Evolutionary conservation across 257 asterid species (phyloP).

Genomic region (Eucommia ulmoides): DNA sequence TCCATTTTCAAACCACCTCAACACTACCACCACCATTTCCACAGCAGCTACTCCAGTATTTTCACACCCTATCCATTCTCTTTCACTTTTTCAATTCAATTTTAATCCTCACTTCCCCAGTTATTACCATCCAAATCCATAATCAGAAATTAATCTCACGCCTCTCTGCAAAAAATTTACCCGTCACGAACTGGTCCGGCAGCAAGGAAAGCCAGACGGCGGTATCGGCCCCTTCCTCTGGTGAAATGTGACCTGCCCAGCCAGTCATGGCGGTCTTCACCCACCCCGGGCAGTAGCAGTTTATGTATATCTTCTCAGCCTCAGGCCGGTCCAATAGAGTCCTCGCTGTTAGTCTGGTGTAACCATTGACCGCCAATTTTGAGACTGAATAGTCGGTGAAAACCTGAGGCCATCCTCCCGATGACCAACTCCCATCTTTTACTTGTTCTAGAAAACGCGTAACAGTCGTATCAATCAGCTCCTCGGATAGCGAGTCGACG

Average conservation of each 20-base stretch:
- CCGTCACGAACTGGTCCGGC: slow-evolving; percentile 39
- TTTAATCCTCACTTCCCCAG: too few species aligned
- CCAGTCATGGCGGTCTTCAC: slow-evolving; percentile 94
- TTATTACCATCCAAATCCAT: too few species aligned
- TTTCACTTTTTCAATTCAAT: too few species aligned
- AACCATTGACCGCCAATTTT: slow-evolving; percentile 60
- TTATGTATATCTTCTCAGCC: slow-evolving; percentile 54
- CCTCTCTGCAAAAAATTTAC: slow-evolving; percentile 80
- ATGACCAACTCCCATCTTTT: slow-evolving; percentile 62
- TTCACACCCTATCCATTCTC: too few species aligned
- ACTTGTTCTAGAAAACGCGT: slow-evolving; percentile 46
- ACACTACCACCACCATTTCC: too few species aligned
- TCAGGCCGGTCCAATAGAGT: slow-evolving; percentile 34
- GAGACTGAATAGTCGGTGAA: slow-evolving; percentile 86
- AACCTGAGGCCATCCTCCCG: slow-evolving; percentile 82
- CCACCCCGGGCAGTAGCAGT: slow-evolving; percentile 93
- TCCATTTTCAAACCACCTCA: too few species aligned
- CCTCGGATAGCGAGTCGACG: slow-evolving; percentile 47
- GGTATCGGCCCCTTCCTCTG: slow-evolving; percentile 92
- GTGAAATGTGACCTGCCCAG: slow-evolving; percentile 75
- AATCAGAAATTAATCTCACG: slow-evolving; percentile 83
- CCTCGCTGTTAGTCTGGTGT: slow-evolving; percentile 53
- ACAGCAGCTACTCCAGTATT: too few species aligned
- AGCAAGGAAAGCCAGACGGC: slow-evolving; percentile 88
- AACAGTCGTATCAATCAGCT: slow-evolving; percentile 46